These are phyloP conservation scores for Botrytis byssoidea DNA, from an alignment of 2,329 filamentous ascomycete species.

Conservation along the genomic window DNA sequence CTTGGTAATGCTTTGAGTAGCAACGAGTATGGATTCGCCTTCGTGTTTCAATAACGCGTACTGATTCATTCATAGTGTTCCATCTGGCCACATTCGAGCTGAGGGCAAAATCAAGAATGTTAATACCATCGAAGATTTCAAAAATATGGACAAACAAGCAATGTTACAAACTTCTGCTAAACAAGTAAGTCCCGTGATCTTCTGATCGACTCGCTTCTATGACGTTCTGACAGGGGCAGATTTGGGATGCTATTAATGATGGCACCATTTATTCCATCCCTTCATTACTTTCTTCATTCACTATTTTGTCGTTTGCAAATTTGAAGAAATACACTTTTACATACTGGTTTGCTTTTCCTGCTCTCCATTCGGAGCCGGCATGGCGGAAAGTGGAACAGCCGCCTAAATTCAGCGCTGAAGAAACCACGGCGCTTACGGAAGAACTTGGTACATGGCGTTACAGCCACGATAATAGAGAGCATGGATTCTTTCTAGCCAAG, in stretches of 20 bases:
- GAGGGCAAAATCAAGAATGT: constrained; percentile 95
- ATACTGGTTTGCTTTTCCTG: constrained; percentile 98
- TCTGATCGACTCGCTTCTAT: neutral
- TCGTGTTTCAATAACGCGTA: neutral
- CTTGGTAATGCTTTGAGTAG: constrained; percentile 81
- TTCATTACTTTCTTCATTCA: constrained; percentile 84
- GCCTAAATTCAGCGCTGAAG: constrained; percentile 59
- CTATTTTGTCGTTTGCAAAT: constrained; percentile 88
- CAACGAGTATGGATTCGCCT: constrained; percentile 63
- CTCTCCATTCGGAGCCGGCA: constrained; percentile 80
- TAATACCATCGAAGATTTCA: constrained; percentile 94
- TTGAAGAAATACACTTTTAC: constrained; percentile 96
- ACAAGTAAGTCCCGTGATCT: constrained; percentile 55
- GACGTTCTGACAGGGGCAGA: constrained; percentile 49
- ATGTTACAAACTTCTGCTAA: constrained; percentile 76
- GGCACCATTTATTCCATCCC: constrained; percentile 95
- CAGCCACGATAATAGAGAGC: constrained; percentile 74
- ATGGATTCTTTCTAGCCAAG: constrained; percentile 95
- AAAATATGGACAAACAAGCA: constrained; percentile 73
- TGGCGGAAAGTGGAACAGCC: constrained; percentile 64
- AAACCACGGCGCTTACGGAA: constrained; percentile 78
- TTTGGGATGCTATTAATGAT: constrained; percentile 97
- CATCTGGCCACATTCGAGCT: constrained; percentile 72
- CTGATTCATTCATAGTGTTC: constrained; percentile 51
- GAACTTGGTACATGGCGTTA: constrained; percentile 86